These are phyloP conservation scores for Aureobasidium subglaciale DNA, from an alignment of 2,329 filamentous ascomycete genomes.

Conservation along the genomic window DNA sequence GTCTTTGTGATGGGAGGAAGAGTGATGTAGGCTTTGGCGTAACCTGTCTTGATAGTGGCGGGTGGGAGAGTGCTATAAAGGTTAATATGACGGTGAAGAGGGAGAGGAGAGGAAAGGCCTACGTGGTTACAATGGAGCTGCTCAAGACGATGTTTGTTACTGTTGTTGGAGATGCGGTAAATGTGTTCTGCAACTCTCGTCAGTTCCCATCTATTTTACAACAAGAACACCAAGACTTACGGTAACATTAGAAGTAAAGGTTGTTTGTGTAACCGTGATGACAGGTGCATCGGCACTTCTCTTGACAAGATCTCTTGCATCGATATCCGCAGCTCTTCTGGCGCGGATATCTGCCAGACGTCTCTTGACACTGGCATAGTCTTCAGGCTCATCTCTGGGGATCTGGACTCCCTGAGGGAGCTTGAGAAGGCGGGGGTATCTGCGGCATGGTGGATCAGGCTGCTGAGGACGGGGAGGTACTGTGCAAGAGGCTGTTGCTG, in stretches of 20 bases:
- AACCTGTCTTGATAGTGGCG: conserved; percentile 30
- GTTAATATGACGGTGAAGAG: conserved; percentile 13
- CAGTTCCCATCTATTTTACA: neutral
- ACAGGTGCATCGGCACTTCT: conserved; percentile 32
- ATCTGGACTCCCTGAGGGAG: conserved; percentile 17
- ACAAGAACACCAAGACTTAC: conserved; percentile 12
- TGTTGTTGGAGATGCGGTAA: conserved; percentile 21
- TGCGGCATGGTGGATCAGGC: conserved; percentile 30
- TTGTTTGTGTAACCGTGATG: conserved; percentile 27
- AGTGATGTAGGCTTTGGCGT: conserved; percentile 29
- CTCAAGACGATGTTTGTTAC: conserved; percentile 25
- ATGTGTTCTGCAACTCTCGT: neutral
- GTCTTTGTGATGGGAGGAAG: conserved; percentile 32
- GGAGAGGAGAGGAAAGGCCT: neutral
- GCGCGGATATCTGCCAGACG: conserved; percentile 13
- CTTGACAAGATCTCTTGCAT: conserved; percentile 22
- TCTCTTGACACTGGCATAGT: conserved; percentile 23
- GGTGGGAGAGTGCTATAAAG: conserved; percentile 29
- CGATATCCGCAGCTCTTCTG: conserved; percentile 15
- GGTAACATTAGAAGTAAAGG: conserved; percentile 27
- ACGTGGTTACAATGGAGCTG: conserved; percentile 19
- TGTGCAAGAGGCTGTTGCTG: conserved; percentile 33
- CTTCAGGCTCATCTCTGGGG: conserved; percentile 20
- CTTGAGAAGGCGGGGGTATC: conserved; percentile 29
- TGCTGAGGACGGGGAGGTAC: conserved; percentile 25